A percentile compares a stretch with the other conserved stretches of the same genome.
Conservation (phyloP, 306 rosid species). For the Abrus precatorius region DNA sequence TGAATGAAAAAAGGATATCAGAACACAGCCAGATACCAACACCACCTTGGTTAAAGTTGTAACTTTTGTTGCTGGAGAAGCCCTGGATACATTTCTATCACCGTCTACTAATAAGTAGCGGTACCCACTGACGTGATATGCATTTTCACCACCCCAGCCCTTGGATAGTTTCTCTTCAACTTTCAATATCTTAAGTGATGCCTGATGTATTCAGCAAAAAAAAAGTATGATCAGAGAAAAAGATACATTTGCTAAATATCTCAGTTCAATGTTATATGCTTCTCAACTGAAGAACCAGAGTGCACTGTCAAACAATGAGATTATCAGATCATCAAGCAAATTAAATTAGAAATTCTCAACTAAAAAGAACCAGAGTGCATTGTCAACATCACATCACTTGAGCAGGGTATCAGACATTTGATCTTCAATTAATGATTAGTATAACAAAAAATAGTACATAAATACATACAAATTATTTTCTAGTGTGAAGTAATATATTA, state of each 20-base stretch:
- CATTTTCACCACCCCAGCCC: conserved; percentile 99
- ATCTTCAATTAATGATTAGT: conserved; percentile 23
- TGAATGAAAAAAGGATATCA: conserved; percentile 11
- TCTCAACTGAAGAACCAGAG: conserved; percentile 26
- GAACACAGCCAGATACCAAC: conserved; percentile 23
- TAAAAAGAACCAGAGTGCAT: no score
- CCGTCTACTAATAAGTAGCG: conserved; percentile 91
- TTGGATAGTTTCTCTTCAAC: conserved; percentile 95
- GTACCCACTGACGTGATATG: conserved; percentile 91
- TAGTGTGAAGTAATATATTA: conserved; percentile 13
- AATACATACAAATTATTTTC: neutral
- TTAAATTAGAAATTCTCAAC: neutral
- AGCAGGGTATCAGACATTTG: conserved; percentile 24
- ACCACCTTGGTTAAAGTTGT: conserved; percentile 83
- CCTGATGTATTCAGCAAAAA: conserved; percentile 63
- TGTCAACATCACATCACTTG: neutral
- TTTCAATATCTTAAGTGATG: conserved; percentile 78
- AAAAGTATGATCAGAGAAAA: conserved; percentile 44
- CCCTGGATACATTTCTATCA: conserved; percentile 88
- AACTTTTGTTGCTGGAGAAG: conserved; percentile 96
- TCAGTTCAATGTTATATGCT: conserved; percentile 30
- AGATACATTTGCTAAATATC: conserved; percentile 1
- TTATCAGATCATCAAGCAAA: conserved; percentile 35
- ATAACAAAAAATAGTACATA: neutral
- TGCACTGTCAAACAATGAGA: conserved; percentile 20